A percentile compares a stretch with the other conserved stretches of the same genome.
phyloP scores from a whole-genome alignment of 2,329 filamentous ascomycete species.

The Pleoardoris graminearum region DNA sequence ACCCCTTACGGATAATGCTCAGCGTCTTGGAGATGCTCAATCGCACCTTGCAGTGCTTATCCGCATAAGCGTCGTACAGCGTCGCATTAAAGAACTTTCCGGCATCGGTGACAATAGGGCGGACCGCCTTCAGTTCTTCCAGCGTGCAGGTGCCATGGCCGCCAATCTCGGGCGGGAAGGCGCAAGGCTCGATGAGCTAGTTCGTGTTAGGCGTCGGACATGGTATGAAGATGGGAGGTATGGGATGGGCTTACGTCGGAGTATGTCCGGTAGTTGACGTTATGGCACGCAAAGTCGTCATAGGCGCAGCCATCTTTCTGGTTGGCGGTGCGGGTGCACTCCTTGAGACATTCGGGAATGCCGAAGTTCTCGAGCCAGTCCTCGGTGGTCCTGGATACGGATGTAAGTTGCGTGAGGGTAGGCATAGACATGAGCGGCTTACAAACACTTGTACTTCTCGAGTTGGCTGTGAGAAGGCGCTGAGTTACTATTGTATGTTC shows the following conservation, averaged over 20 bases:
- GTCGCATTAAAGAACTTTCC: conserved; percentile 34
- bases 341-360: conserved; percentile 17
- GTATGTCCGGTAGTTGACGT: conserved; percentile 25
- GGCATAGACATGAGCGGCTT: not conserved
- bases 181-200: conserved; percentile 25
- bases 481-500: conserved; percentile 28
- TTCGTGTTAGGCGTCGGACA: not conserved
- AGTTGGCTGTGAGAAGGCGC: conserved; percentile 21
- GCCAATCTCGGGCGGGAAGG: conserved; percentile 14
- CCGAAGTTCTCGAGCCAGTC: conserved; percentile 13
- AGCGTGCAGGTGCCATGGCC: conserved; percentile 19
- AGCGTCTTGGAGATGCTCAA: conserved; percentile 26
- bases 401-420: not conserved
- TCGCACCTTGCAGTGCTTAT: conserved; percentile 13
- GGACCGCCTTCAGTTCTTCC: conserved; percentile 18
- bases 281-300: conserved; percentile 30
- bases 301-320: conserved; percentile 23
- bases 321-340: conserved; percentile 26
- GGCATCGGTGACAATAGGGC: conserved; percentile 25
- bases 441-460: conserved; percentile 33
- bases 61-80: conserved; percentile 20
- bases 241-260: conserved; percentile 16
- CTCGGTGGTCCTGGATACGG: conserved; percentile 11
- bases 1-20: conserved; percentile 15
- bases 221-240: not conserved